Conservation (phyloP, 768 basidiomycete genomes). For the Hortiboletus flavorubellus region DNA sequence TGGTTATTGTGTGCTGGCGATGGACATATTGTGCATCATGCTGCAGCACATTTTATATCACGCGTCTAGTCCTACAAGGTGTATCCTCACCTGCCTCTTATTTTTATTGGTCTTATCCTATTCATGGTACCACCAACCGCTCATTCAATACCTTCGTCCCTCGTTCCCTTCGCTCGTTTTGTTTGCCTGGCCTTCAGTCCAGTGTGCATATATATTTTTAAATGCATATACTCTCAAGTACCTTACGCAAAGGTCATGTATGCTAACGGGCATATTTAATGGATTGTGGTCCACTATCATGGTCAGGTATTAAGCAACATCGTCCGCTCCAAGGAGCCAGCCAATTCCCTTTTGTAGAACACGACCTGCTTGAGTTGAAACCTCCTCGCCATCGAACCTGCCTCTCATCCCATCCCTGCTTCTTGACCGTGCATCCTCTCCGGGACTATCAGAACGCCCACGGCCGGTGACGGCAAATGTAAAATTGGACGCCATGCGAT, state of each 20-base stretch:
- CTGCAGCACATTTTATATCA: constrained; percentile 11
- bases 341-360: constrained; percentile 89
- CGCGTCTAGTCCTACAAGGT: constrained; percentile 12
- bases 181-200: constrained; percentile 23
- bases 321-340: constrained; percentile 92
- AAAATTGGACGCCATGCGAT: constrained; percentile 70
- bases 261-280: constrained; percentile 17
- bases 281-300: neutral
- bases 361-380: constrained; percentile 70
- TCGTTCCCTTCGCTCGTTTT: constrained; percentile 20
- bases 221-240: constrained; percentile 18
- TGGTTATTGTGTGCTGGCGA: constrained; percentile 12
- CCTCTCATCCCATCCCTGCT: constrained; percentile 41
- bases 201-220: constrained; percentile 25
- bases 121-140: constrained; percentile 20
- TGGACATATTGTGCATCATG: constrained; percentile 12
- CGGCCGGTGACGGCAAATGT: constrained; percentile 59
- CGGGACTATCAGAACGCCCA: constrained; percentile 21
- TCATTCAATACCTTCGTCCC: constrained; percentile 18
- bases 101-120: constrained; percentile 31
- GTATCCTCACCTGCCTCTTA: constrained; percentile 8
- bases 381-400: constrained; percentile 52
- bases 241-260: constrained; percentile 14
- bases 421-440: constrained; percentile 26
- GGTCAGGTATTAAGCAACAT: constrained; percentile 21